Percentiles rank a stretch among this genome's conserved stretches.
Evolutionary conservation across 768 basidiomycete species (phyloP).

Genomic region (Boletus huronensis): DNA sequence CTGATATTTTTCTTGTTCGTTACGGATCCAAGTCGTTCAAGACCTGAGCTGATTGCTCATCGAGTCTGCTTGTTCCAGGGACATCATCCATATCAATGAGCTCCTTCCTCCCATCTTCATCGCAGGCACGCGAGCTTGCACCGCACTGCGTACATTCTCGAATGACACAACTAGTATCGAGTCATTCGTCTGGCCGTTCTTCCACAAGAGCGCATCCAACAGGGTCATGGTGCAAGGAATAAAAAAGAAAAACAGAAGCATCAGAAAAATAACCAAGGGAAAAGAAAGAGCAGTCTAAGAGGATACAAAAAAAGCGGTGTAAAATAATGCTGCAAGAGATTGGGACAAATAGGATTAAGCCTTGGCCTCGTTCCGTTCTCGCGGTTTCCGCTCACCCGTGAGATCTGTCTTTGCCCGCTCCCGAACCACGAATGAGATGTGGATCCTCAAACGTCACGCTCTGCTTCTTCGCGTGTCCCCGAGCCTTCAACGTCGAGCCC

Average conservation of each 20-base stretch:
- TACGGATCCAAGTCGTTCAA: too few relatives aligned
- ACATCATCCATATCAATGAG: too few relatives aligned
- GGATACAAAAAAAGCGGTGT: constrained; percentile 11
- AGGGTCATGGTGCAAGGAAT: not conserved
- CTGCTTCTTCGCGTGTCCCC: constrained; percentile 46
- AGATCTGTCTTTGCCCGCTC: constrained; percentile 30
- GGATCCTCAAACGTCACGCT: constrained; percentile 73
- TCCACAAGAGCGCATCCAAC: not conserved
- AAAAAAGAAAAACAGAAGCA: not conserved
- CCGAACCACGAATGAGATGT: constrained; percentile 28
- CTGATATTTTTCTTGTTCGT: too few relatives aligned
- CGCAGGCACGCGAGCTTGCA: too few relatives aligned
- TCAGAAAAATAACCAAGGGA: not conserved
- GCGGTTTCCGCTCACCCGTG: constrained; percentile 53
- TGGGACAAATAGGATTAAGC: constrained; percentile 34
- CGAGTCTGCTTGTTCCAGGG: too few relatives aligned
- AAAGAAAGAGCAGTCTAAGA: not conserved
- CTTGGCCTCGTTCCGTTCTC: constrained; percentile 76
- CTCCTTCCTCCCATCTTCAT: too few relatives aligned
- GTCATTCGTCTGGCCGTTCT: not conserved
- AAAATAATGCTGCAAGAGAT: constrained; percentile 8
- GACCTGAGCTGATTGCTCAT: too few relatives aligned
- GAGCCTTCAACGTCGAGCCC: constrained; percentile 29
- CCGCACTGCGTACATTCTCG: too few relatives aligned
- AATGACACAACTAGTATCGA: not conserved